phyloP scores from a whole-genome alignment of 2,329 filamentous ascomycete species.

The Elsinoe fawcettii region DNA sequence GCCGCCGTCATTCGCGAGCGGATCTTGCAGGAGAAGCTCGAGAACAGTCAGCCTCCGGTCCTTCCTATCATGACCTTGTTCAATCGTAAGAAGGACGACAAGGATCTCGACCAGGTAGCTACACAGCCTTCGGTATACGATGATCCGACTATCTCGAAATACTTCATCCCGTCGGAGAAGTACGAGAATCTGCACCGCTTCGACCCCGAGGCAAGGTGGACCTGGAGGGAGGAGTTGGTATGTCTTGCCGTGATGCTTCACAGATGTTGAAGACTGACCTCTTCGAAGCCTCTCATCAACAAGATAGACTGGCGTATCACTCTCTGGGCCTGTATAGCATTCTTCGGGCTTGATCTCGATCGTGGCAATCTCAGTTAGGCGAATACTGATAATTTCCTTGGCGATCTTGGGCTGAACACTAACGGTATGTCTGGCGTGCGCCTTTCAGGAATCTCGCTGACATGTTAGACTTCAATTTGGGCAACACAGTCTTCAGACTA shows the following conservation, averaged over 20 bases:
- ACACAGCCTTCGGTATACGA: constrained; percentile 33
- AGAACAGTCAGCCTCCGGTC: not conserved
- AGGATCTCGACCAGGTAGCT: constrained; percentile 18
- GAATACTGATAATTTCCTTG: constrained; percentile 54
- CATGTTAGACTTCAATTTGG: constrained; percentile 33
- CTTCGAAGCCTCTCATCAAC: constrained; percentile 21
- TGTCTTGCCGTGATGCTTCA: not conserved
- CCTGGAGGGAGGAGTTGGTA: constrained; percentile 21
- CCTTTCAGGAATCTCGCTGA: not conserved
- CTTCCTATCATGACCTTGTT: constrained; percentile 17
- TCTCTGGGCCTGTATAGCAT: constrained; percentile 21
- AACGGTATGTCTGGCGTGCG: constrained; percentile 26
- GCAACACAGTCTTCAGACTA: constrained; percentile 37
- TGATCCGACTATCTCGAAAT: constrained; percentile 42
- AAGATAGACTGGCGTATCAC: constrained; percentile 21
- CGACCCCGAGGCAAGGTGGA: constrained; percentile 32
- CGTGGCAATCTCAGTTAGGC: constrained; percentile 56
- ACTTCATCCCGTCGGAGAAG: constrained; percentile 48
- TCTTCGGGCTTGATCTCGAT: constrained; percentile 23
- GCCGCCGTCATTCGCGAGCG: not conserved
- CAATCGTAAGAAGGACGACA: constrained; percentile 1
- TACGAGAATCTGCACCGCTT: constrained; percentile 43
- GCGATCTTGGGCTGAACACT: constrained; percentile 42
- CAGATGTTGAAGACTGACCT: not conserved
- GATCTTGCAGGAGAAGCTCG: not conserved